Conservation (phyloP, 306 rosid species). For the Argentina anserina region DNA sequence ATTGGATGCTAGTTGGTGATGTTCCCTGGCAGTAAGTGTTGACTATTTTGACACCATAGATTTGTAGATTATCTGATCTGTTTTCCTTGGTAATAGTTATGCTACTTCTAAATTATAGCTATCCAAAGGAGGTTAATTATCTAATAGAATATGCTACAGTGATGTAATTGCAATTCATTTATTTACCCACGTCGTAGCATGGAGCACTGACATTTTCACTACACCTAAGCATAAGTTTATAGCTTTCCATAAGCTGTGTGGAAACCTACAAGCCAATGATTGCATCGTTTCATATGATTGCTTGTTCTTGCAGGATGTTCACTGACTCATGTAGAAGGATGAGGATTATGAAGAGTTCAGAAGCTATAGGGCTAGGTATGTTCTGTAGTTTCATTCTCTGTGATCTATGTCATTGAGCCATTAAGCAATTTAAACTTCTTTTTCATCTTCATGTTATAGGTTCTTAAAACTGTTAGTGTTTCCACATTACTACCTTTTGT, state of each 20-base stretch:
- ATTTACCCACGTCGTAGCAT: neutral
- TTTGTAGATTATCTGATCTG: neutral
- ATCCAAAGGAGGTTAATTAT: neutral
- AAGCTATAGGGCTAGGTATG: constrained; percentile 86
- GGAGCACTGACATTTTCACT: neutral
- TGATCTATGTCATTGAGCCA: neutral
- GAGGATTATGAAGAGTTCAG: constrained; percentile 97
- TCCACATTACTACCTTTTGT: neutral
- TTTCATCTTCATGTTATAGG: neutral
- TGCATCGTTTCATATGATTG: constrained; percentile 6
- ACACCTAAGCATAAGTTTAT: neutral
- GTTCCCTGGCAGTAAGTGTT: constrained; percentile 93
- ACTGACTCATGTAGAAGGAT: constrained; percentile 72
- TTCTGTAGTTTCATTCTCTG: neutral
- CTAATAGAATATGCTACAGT: neutral
- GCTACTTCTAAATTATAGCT: neutral
- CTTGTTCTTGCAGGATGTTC: constrained; percentile 71
- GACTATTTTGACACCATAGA: neutral
- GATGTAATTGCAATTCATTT: neutral
- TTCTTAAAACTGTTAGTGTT: neutral
- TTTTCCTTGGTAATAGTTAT: neutral
- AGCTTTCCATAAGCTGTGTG: neutral
- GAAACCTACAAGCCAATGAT: neutral
- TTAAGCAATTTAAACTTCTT: neutral
- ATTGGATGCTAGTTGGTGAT: constrained; percentile 99